Evolutionary conservation across 2,329 filamentous ascomycete species (phyloP), one percentile per base, ranked within the genome.

Genomic region (Chaetoscypha palmicola): DNA sequence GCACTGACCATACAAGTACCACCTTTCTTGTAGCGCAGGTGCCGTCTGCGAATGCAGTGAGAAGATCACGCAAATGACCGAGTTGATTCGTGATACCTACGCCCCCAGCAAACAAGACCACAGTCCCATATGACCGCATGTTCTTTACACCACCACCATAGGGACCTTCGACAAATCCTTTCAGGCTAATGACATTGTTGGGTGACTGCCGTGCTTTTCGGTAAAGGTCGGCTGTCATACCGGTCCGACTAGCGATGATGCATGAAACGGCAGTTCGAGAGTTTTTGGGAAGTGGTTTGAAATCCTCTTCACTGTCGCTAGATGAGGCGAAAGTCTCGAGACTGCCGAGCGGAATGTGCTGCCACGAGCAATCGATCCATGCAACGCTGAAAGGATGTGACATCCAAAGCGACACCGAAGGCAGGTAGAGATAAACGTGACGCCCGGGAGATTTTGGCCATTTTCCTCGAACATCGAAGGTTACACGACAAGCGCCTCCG

Each of bases 1-100:
- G 82, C 43, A 89, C 83, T 30, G 79, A 80, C 84, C 84, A 89
- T 31, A 87, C 76, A 17, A 89, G 71, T 3, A 86, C 69, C 37
- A 88, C 71, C 59, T 79, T 83, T 50, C 81, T 76, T 1, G 81
- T 79, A 1, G 82, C 79, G 5, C 81, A 78, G 0, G 78, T 85
- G 46, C 79, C 78, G 47, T 79, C 75, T 47, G 72, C 71, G 60
- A 74, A 83, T 36, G 81, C 81, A 9, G 70, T 66, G 20, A 89
- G 75, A 1, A 89, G 72, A 51, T 86, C 76, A 46, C 80, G 77
- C 33, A 89, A 72, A 61, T 85, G 82, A 39, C 80, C 80, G 21
- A 88, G 76, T 48, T 83, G 82, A 55, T 89, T 83, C 0, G 85
- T 88, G 54, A 90, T 84, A 49, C 85, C 85, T 9, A 89, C 81